A percentile compares a stretch with the other conserved stretches of the same genome.
These are phyloP conservation scores for Paracoccidioides lutzii DNA, from an alignment of 2,329 filamentous ascomycete genomes.

Conservation along the genomic window DNA sequence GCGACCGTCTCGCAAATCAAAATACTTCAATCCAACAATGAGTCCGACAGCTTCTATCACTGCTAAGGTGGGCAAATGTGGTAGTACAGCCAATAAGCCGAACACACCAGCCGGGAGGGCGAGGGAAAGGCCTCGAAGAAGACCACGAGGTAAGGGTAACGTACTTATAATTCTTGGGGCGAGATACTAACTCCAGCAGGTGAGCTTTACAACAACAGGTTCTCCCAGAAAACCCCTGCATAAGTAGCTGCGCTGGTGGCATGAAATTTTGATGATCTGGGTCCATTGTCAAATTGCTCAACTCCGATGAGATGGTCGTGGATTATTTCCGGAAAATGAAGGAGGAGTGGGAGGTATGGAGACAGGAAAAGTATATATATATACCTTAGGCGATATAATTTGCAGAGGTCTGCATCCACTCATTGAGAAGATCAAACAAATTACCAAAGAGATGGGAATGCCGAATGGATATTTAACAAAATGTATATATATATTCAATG, in stretches of 20 bases:
- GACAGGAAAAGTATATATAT: background rate
- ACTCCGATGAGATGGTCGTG: background rate
- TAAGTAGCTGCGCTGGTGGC: background rate
- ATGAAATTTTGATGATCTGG: background rate
- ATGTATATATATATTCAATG: background rate
- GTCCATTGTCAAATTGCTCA: background rate
- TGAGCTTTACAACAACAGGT: slow-evolving; percentile 9
- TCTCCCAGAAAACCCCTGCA: slow-evolving; percentile 4
- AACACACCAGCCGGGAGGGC: background rate
- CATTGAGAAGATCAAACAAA: background rate
- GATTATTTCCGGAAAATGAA: background rate
- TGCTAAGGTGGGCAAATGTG: slow-evolving; percentile 15
- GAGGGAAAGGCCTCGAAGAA: slow-evolving; percentile 9
- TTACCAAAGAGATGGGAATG: background rate
- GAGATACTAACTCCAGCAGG: slow-evolving; percentile 2
- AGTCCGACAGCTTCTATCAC: slow-evolving; percentile 18
- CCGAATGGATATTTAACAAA: background rate
- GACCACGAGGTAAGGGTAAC: slow-evolving; percentile 18
- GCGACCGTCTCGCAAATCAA: slow-evolving; percentile 12
- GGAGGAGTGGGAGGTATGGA: background rate
- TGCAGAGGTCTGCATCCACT: background rate
- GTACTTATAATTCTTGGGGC: background rate
- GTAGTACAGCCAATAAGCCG: slow-evolving; percentile 5
- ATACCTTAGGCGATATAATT: background rate
- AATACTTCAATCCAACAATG: slow-evolving; percentile 16